Evolutionary conservation across 345 rosid genomes (phyloP), one percentile per base, ranked within the genome.

Genomic region (Lepidium aucheri): DNA sequence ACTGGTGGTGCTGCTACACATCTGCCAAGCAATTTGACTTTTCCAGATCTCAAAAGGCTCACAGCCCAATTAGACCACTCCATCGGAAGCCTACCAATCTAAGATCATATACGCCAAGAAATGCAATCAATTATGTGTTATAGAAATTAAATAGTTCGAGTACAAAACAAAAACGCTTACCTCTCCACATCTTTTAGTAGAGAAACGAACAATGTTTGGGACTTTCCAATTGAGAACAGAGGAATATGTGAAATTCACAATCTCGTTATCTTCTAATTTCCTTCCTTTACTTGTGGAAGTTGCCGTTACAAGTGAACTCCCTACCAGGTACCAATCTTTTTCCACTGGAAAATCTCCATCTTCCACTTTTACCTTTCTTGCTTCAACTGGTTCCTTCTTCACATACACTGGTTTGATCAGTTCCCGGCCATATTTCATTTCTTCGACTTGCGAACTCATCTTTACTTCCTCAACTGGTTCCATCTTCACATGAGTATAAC

Each of bases 31-130:
- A 85, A 55, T 63, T 80, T 78, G 46, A 82, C 83, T 66, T 81
- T 79, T 8, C 53, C 36, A 15, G 86, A 77, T 42, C 42, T 73
- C 16, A 80, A 67, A 35, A 82, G 83, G 1, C 79, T 76, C 55
- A 77, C 46, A 58, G 79, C 77, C 77, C 82, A 80, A 45, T 71
- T 82, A 33, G 74, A 76, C 85, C 86, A 76, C 30, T 81, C 85
- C 89, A 85, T 80, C 7, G 84, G 81, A 67, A 85, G 82, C 65
- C 83, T 73, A 35, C 89, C 89, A 51, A 85, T 79, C 86, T 84
- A 66, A 42, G 17, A 69, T 32, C 49, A 47, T 43, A 45, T 0
- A 17, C 0, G 30, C 45, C 53, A 50, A 38, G 28, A 40, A 72
- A 39, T 55, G 9, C 42, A 60, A 43, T 24, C 44, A 63, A 28